These are phyloP conservation scores for Zymoseptoria brevis DNA, from an alignment of 2,329 filamentous ascomycete genomes.

Conservation along the genomic window DNA sequence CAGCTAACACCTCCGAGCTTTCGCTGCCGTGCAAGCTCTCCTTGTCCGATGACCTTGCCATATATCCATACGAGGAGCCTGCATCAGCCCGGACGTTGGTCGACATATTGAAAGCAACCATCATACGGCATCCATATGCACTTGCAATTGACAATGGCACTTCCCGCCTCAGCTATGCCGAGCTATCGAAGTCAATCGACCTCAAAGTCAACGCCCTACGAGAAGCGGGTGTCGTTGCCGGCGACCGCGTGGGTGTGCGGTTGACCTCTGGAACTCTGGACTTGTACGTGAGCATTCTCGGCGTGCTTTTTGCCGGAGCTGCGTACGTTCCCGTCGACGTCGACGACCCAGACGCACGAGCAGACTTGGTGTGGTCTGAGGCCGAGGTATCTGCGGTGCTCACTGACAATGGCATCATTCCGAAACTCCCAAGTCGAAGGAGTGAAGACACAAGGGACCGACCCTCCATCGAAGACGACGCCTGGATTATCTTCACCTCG, in stretches of 20 bases:
- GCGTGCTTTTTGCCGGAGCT: background rate
- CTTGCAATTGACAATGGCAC: background rate
- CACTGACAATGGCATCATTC: slow-evolving; percentile 1
- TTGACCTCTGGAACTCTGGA: slow-evolving; percentile 3
- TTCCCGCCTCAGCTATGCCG: background rate
- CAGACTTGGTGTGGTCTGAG: background rate
- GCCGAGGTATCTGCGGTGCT: background rate
- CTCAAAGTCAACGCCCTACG: background rate
- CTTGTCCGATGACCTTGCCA: background rate
- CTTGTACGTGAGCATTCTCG: background rate
- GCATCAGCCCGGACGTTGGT: background rate
- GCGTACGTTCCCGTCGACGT: background rate
- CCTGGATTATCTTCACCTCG: background rate
- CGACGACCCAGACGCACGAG: background rate
- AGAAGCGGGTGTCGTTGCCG: background rate
- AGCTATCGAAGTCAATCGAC: background rate
- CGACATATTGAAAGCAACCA: background rate
- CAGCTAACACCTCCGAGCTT: background rate
- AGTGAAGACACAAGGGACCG: background rate
- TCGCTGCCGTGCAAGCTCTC: background rate
- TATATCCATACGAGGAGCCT: background rate
- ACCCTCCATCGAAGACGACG: background rate
- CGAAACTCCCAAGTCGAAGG: background rate
- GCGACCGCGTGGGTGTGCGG: background rate
- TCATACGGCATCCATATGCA: background rate